Evolutionary conservation across 208 protist species (phyloP).

Genomic region (Leishmania lainsoni): DNA sequence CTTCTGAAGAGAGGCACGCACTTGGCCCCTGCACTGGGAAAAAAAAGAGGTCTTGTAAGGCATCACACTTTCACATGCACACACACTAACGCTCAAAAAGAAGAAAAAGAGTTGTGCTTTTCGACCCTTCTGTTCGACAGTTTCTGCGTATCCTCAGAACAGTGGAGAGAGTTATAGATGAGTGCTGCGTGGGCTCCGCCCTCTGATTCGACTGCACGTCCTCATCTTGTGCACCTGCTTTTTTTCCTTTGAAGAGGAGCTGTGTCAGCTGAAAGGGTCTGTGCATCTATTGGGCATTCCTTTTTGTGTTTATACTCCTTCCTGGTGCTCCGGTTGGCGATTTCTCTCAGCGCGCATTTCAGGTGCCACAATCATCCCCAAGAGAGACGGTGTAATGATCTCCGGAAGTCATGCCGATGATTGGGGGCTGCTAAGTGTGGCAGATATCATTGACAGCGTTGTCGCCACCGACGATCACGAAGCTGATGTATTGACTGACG

Average conservation of each 20-base stretch:
- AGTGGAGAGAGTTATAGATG: neutral
- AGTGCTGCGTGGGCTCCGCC: neutral
- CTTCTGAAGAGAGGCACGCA: neutral
- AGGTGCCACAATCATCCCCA: neutral
- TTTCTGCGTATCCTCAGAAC: neutral
- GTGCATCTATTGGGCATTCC: neutral
- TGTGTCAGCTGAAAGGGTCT: neutral
- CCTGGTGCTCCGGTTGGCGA: neutral
- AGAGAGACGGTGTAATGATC: conserved; percentile 10
- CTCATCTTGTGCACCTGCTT: neutral
- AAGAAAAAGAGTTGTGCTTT: neutral
- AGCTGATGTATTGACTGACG: neutral
- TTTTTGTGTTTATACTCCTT: neutral
- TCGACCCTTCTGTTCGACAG: neutral
- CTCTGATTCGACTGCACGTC: neutral
- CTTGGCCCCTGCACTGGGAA: neutral
- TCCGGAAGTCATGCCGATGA: conserved; percentile 31
- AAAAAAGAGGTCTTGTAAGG: neutral
- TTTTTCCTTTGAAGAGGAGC: neutral
- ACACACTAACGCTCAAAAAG: neutral
- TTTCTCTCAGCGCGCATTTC: neutral
- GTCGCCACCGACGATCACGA: conserved; percentile 38
- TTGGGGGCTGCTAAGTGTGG: conserved; percentile 78
- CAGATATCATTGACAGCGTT: conserved; percentile 42
- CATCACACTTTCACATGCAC: neutral